Base-by-base conservation (phyloP, 176 grass and related monocot genomes). In the Zoysia pacifica region DNA sequence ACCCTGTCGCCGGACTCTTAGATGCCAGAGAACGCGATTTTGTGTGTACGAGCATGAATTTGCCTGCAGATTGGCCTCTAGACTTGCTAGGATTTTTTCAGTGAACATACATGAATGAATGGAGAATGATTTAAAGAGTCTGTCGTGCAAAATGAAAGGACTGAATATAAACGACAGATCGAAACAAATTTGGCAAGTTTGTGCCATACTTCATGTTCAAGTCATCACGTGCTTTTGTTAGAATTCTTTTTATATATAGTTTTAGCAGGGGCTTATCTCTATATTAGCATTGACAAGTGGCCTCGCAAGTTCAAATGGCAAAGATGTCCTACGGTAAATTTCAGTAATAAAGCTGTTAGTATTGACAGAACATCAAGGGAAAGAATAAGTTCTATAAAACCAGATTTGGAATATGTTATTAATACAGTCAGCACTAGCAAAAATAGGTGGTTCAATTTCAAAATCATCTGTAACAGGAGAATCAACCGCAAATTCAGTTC, bases 381-480 rank as follows among this genome's bases (percentile, higher is more conserved):
- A 28, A 28, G 28, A 28, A 28, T 28, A 28, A 28, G 28, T 83
- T 79, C 83, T 51, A 79, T 60, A 63, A 85, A 73, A 83, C 58
- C 16, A 41, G 69, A 80, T 61, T 60, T 53, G 9, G 70, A 65
- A 45, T 85, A 59, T 82, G 55, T 67, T 36, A 7, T 43, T 65
- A 66, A 28, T 28, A 28, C 72, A n/a, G 74, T 80, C 19, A 37
- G 69, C 54, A 53, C 51, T 62, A 65, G 58, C 20, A 78, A 87
- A 68, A 59, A 75, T 28, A 28, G 28, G 28, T 28, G 28, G 47
- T 12, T 81, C 72, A 35, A n/a, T 85, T 19, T 83, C 70, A 46
- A 76, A 56, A 66, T 78, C 82, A 20, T 83, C 79, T 4, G 50
- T 67, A 74, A 52, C 63, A 78, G 51, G 84, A 91, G 91, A 81